These are phyloP conservation scores for Tilletia indica DNA, from an alignment of 1,284 basidiomycete genomes.

Conservation along the genomic window DNA sequence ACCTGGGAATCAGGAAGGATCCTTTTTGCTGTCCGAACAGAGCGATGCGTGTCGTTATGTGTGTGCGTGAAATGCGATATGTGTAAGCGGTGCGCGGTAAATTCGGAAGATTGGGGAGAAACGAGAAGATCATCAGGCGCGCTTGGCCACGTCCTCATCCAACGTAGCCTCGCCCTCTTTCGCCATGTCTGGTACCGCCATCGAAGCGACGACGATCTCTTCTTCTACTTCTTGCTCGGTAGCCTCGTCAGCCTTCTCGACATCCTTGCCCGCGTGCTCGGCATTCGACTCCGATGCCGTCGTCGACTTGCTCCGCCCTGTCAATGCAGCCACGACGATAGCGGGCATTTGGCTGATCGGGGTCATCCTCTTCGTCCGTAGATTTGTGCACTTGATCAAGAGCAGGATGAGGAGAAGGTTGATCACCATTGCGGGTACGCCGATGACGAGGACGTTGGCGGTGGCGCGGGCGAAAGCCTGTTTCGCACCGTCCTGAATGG, in stretches of 20 bases:
- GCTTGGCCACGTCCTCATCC: not conserved
- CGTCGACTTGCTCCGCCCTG: not conserved
- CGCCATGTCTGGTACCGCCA: not conserved
- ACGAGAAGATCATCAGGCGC: too few species aligned
- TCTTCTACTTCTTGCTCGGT: not conserved
- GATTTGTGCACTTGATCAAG: not conserved
- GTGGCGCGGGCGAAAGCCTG: slow-evolving; percentile 2
- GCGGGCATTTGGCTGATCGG: not conserved
- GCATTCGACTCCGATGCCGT: not conserved
- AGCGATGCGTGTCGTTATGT: too few species aligned
- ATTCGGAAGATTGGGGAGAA: too few species aligned
- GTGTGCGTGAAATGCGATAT: too few species aligned
- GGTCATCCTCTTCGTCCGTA: not conserved
- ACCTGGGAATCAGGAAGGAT: too few species aligned
- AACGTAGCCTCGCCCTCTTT: slow-evolving; percentile 1
- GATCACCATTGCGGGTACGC: not conserved
- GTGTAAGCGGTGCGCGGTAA: too few species aligned
- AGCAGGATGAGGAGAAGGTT: not conserved
- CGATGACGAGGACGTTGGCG: slow-evolving; percentile 2
- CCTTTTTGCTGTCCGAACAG: too few species aligned
- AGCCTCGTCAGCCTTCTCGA: not conserved
- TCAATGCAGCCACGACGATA: not conserved
- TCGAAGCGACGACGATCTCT: not conserved
- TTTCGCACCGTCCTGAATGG: not conserved
- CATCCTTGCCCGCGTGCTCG: not conserved